Base-by-base conservation (phyloP, 164 flowering plant genomes). In the Sextonia rubra region DNA sequence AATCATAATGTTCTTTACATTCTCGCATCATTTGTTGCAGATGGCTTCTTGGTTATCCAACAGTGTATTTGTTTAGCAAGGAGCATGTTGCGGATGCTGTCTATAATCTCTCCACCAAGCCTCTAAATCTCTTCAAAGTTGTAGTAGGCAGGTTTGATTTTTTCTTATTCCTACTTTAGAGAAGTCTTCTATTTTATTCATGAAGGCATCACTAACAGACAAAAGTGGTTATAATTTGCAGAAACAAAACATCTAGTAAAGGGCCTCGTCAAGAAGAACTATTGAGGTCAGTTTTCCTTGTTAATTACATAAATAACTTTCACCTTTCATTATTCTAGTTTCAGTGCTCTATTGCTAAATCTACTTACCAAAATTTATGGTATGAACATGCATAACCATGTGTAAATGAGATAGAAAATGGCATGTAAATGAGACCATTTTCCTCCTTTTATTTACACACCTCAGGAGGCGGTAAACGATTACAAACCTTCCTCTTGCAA, bases 11-110 rank as follows among this genome's bases (percentile, higher is more conserved):
- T 23, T 23, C 24, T n/a, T 25, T 25, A 27, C 65, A 64, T 27
- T 64, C 67, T 29, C 23, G 22, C 15, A 27, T 64, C 44, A 4
- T 29, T 64, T 18, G 23, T 17, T 79, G 47, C 88, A 91, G 97
- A 73, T 94, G 99, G 99, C 92, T 94, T 75, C 99, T 94, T 76
- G 95, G 94, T 55, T 92, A 94, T 78, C 97, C 97, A 17, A 82
- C 91, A 3, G 89, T 90, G 23, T 92, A 94, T 80, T 77, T 91
- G 79, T 92, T 92, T 56, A 78, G 87, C 65, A 91, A 80, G 80
- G 90, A 90, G 24, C 85, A 85, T 48, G 85, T 90, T 69, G 77
- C 83, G 27, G 87, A 89, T 74, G 95, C 97, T 27, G 78, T 88
- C 44, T 84, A 78, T 71, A 94, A 90, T 83, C 87, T 94, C 14